Percentiles rank a stretch among this genome's conserved stretches.
These are phyloP conservation scores for Chlorella sorokiniana DNA, from an alignment of 139 green algal species.

Conservation along the genomic window DNA sequence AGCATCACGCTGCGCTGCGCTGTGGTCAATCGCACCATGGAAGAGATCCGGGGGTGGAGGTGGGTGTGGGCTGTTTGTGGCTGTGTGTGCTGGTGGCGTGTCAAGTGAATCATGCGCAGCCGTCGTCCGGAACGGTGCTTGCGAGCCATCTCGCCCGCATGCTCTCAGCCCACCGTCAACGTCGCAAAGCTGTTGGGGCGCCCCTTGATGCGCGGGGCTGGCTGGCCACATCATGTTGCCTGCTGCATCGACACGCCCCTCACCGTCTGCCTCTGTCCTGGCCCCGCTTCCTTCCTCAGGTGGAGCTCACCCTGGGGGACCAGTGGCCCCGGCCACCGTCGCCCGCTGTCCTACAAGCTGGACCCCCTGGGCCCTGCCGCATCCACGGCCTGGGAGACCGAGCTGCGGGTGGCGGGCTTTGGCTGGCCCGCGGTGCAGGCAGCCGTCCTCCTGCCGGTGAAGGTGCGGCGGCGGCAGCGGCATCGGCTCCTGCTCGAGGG, in stretches of 20 bases:
- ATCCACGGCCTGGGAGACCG: conserved; percentile 31
- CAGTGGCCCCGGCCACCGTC: conserved; percentile 27
- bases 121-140: no score
- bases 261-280: neutral
- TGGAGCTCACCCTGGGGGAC: conserved; percentile 38
- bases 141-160: no score
- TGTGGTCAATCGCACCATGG: conserved; percentile 38
- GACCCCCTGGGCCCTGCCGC: conserved; percentile 13
- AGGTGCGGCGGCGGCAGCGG: neutral
- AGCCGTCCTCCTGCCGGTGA: conserved; percentile 29
- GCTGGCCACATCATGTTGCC: neutral
- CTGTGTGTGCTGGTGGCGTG: neutral
- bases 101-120: no score
- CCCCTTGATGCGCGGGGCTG: no score
- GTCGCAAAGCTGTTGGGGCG: no score
- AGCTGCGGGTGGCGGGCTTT: conserved; percentile 31
- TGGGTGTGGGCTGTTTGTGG: neutral
- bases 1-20: conserved; percentile 34
- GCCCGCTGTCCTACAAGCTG: conserved; percentile 36
- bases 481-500: neutral
- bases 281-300: neutral
- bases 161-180: neutral
- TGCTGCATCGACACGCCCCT: neutral
- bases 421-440: conserved; percentile 43
- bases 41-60: conserved; percentile 43